Evolutionary conservation across 2,329 filamentous ascomycete species (phyloP), one percentile per base, ranked within the genome.

Genomic region (Neonectria ditissima): DNA sequence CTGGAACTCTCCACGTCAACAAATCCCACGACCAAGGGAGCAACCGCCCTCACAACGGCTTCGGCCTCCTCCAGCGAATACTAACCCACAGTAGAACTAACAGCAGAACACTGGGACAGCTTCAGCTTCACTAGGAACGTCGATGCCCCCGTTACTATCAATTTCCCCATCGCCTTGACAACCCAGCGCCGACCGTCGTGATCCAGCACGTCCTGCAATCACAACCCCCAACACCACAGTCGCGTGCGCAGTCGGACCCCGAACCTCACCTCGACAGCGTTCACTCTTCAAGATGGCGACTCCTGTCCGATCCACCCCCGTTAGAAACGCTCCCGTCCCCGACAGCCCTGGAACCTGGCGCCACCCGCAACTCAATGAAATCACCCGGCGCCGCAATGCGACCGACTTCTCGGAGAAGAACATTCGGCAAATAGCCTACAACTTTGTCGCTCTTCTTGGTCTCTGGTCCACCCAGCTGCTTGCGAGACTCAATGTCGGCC

Each of bases 361-460:
- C 74, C 96, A 99, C 78, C 96, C 96, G 34, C 89, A 91, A 67
- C 86, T 97, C 68, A 87, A 93, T 73, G 95, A 98, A 80, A 97
- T 99, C 76, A 89, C 92, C 16, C 87, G 87, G 66, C 89, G 96
- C 55, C 92, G 94, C 75, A 90, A 92, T 77, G 90, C 90, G 20
- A 89, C 89, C 14, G 92, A 86, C 51, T 97, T 98, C 77, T 89
- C 90, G 59, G 89, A 94, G 71, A 87, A 87, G 76, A 95, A 97
- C 69, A 80, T 96, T 52, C 86, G 84, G 65, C 87, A 84, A 56
- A 88, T 97, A 55, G 75, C 88, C 30, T 88, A 90, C 79, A 97
- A 97, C 77, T 77, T 85, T 1, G 80, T 77, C 10, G 83, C 89
- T 6, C 67, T 82, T 6, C 66, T 82, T 10, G 69, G 72, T 5